Conservation (phyloP, 371 early-diverging fungal species). For the Apophysomyces ossiformis region DNA sequence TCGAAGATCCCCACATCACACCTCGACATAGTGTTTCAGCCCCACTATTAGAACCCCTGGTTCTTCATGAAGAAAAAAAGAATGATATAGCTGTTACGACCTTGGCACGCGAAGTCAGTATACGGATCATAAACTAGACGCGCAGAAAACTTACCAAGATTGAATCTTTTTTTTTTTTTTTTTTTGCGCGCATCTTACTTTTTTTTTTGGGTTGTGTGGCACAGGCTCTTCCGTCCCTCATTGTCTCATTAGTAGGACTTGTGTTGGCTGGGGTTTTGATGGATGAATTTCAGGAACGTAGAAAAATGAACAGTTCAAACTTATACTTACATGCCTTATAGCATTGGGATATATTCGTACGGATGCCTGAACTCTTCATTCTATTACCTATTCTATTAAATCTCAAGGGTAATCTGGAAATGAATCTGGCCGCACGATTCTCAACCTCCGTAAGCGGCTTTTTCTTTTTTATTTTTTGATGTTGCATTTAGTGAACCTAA, state of each 20-base stretch:
- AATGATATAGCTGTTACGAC: neutral
- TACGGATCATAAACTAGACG: conserved; percentile 3
- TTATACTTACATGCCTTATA: conserved; percentile 24
- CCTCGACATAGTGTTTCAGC: conserved; percentile 2
- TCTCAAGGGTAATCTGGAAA: conserved; percentile 89
- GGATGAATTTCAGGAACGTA: conserved; percentile 69
- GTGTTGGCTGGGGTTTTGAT: conserved; percentile 79
- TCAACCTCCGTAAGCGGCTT: conserved; percentile 70
- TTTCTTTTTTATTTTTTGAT: neutral
- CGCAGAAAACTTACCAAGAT: neutral
- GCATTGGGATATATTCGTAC: conserved; percentile 76
- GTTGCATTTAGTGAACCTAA: conserved; percentile 5
- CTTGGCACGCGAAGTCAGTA: conserved; percentile 1
- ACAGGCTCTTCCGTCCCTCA: conserved; percentile 76
- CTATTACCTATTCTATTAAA: conserved; percentile 85
- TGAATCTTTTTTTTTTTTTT: neutral
- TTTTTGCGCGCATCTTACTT: neutral
- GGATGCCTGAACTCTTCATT: conserved; percentile 81
- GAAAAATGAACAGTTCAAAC: neutral
- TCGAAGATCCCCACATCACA: neutral
- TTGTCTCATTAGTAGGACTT: conserved; percentile 75
- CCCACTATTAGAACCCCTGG: neutral
- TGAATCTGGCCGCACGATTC: conserved; percentile 85
- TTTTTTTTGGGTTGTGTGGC: neutral
- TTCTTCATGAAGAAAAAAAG: neutral